Base-by-base conservation (phyloP, 192 early-diverging fungal species). In the Rhizoclosmatium globosum region DNA sequence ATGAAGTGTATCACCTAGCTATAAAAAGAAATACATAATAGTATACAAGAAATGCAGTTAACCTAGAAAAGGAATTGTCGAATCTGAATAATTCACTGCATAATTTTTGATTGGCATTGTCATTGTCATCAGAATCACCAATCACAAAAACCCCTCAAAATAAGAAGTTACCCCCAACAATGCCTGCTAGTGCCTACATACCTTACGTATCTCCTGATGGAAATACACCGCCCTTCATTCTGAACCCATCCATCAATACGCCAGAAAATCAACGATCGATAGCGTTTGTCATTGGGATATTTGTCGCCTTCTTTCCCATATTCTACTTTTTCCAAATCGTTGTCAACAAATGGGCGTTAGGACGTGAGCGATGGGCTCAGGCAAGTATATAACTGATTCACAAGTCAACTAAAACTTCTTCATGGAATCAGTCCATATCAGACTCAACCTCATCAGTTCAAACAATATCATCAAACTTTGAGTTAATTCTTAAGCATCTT, bases 271-370 rank as follows among this genome's bases (percentile, higher is more conserved):
- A 71, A 56, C 45, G 46, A 4, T 41, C 70, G 4, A 71, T 79
- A n/a, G 78, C 78, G 2, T 4, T 79, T 7, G 48, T 73, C 44
- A 64, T 79, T 65, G 62, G 68, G 23, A 13, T 79, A 17, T 71
- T 79, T 47, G 62, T 79, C 3, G 31, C 78, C 4, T 15, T 72
- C 61, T 79, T 79, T 47, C 69, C 62, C 19, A 38, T 72, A 13
- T 79, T 79, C 48, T 79, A 71, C 62, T 61, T 79, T 43, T 79
- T 79, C 70, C 78, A 79, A 65, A 48, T 79, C 59, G 45, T 79
- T 64, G 62, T 79, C 3, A 66, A 53, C 42, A 69, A 58, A 47
- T 79, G 78, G 78, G 21, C 59, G n/a, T 43, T 79, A 42, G 78
- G 78, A 62, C 57, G 50, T 41, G 60, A 79, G 58, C 58, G 64